Evolutionary conservation across 345 rosid genomes (phyloP).

Genomic region (Populus nigra): DNA sequence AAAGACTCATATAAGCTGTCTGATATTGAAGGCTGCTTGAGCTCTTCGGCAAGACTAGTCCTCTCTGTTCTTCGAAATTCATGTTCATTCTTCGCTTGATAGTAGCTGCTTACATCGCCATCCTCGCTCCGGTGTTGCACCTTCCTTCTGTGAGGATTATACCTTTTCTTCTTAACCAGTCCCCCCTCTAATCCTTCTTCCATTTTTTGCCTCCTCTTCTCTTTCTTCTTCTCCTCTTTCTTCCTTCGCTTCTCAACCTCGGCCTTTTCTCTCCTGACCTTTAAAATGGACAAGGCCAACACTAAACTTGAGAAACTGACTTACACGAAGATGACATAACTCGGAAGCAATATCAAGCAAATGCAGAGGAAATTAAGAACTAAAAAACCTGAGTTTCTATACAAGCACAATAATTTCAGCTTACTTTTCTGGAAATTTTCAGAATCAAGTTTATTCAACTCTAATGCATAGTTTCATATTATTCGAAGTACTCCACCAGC

Average conservation of each 20-base stretch:
- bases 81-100: background rate
- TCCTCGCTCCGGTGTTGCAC: constrained; percentile 6
- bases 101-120: background rate
- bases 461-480: background rate
- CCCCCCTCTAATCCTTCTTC: background rate
- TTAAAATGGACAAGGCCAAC: background rate
- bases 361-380: background rate
- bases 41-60: constrained; percentile 8
- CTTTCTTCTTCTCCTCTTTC: background rate
- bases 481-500: background rate
- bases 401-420: background rate
- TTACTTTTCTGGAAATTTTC: background rate
- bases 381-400: background rate
- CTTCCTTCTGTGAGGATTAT: background rate
- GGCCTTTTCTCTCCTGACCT: constrained; percentile 5
- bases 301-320: background rate
- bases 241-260: background rate
- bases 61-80: constrained; percentile 1
- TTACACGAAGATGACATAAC: background rate
- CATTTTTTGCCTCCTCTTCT: background rate
- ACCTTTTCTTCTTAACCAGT: background rate
- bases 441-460: background rate
- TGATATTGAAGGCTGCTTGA: background rate
- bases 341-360: background rate
- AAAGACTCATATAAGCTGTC: constrained; percentile 23